Evolutionary conservation across 148 eudicot species (phyloP).

Genomic region (Agrostemma githago): DNA sequence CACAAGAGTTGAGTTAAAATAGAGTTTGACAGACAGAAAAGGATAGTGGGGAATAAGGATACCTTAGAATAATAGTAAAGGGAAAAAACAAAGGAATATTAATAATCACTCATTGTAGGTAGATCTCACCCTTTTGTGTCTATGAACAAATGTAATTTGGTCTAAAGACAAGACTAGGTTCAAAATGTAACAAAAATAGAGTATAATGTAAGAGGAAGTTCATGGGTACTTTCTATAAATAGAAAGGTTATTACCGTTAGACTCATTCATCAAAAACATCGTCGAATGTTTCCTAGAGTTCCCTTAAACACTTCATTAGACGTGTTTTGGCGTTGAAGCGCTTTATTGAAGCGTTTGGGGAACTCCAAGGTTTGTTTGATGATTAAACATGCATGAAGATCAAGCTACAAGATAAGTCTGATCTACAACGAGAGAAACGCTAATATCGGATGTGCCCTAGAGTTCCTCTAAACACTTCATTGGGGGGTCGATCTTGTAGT

Average conservation of each 20-base stretch:
- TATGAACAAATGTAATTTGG: background rate
- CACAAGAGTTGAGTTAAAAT: background rate
- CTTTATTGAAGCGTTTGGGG: constrained; percentile 19
- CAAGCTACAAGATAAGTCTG: too few relatives aligned
- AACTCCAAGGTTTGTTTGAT: constrained; percentile 12
- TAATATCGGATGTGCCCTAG: too few relatives aligned
- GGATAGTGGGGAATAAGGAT: background rate
- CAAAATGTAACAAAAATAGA: background rate
- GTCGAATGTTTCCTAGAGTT: constrained; percentile 16
- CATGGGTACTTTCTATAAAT: constrained; percentile 9
- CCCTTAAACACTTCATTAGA: constrained; percentile 11
- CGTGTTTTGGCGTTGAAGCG: too few relatives aligned
- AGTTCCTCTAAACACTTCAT: too few relatives aligned
- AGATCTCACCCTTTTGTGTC: background rate
- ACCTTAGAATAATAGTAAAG: background rate
- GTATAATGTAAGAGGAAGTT: background rate
- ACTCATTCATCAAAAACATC: background rate
- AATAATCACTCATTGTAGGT: background rate
- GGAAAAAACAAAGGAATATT: background rate
- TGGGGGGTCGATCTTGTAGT: too few relatives aligned
- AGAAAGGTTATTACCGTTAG: background rate
- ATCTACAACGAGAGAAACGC: too few relatives aligned
- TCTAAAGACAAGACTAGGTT: constrained; percentile 8
- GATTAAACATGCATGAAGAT: background rate
- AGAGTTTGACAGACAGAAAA: constrained; percentile 5